A percentile compares a stretch with the other conserved stretches of the same genome.
Conservation (phyloP, 495 filamentous ascomycete genomes). For the Venustampulla echinocandica region DNA sequence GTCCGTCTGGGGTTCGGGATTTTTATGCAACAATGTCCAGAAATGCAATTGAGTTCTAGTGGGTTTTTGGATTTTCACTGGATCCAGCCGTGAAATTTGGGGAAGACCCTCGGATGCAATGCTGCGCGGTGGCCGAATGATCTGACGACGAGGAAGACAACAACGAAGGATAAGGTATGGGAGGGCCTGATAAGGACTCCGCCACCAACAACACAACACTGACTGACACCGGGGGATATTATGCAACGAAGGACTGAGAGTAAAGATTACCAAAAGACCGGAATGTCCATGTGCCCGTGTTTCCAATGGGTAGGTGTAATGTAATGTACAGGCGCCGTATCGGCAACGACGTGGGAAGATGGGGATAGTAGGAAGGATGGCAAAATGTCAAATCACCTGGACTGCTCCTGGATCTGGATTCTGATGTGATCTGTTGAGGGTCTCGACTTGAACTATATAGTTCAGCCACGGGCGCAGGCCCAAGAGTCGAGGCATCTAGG, state of each 20-base stretch:
- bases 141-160: not conserved
- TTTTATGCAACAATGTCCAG: not conserved
- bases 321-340: too few species aligned
- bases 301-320: conserved; percentile 19
- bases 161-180: not conserved
- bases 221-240: too few species aligned
- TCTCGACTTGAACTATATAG: conserved; percentile 20
- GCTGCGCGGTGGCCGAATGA: not conserved
- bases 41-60: too few species aligned
- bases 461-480: conserved; percentile 9
- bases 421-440: too few species aligned
- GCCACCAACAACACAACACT: too few species aligned
- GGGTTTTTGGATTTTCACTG: conserved; percentile 16
- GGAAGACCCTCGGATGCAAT: conserved; percentile 11
- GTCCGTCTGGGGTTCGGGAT: too few species aligned
- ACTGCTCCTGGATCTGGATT: too few species aligned
- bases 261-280: conserved; percentile 19
- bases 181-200: too few species aligned
- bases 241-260: conserved; percentile 17
- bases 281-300: not conserved
- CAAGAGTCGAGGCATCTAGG: conserved; percentile 9
- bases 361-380: conserved; percentile 12
- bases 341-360: conserved; percentile 6
- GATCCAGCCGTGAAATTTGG: conserved; percentile 22
- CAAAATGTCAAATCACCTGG: conserved; percentile 25